These are phyloP conservation scores for Botryosphaeria dothidea DNA, from an alignment of 2,329 filamentous ascomycete species.

Conservation along the genomic window DNA sequence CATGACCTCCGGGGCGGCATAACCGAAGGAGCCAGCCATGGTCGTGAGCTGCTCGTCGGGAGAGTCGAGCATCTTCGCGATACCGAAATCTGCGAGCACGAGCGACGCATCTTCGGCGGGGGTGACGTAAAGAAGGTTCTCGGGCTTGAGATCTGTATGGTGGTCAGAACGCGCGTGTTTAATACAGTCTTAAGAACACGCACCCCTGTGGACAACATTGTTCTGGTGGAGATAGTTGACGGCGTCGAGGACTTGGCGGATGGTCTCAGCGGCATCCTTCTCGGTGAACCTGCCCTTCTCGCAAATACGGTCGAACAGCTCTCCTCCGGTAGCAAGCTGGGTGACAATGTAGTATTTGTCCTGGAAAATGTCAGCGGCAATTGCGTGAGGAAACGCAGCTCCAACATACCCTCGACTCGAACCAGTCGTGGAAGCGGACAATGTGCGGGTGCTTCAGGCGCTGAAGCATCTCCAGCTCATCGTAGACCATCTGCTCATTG, in stretches of 20 bases:
- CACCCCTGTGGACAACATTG: constrained; percentile 94
- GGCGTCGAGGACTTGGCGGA: constrained; percentile 87
- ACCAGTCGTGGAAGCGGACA: constrained; percentile 97
- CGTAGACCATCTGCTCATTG: constrained; percentile 98
- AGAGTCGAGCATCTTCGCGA: constrained; percentile 94
- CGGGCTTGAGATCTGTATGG: constrained; percentile 83
- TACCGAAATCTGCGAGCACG: constrained; percentile 95
- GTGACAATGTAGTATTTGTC: constrained; percentile 99
- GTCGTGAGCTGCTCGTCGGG: constrained; percentile 92
- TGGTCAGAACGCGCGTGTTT: constrained; percentile 25
- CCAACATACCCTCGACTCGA: constrained; percentile 82
- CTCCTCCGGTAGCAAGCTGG: constrained; percentile 90
- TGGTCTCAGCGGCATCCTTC: constrained; percentile 94
- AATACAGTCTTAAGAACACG: constrained; percentile 19
- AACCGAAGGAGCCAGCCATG: constrained; percentile 98
- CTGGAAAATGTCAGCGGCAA: constrained; percentile 46
- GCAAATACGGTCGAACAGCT: constrained; percentile 97
- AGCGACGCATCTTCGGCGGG: constrained; percentile 75
- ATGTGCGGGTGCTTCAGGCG: constrained; percentile 91
- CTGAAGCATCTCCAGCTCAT: constrained; percentile 93
- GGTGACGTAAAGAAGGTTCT: constrained; percentile 93
- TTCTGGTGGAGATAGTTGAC: constrained; percentile 93
- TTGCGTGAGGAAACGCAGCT: not conserved
- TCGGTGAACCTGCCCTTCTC: constrained; percentile 98
- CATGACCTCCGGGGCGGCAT: constrained; percentile 98